These are phyloP conservation scores for Metarhizium humberi DNA, from an alignment of 2,329 filamentous ascomycete genomes.

Conservation along the genomic window DNA sequence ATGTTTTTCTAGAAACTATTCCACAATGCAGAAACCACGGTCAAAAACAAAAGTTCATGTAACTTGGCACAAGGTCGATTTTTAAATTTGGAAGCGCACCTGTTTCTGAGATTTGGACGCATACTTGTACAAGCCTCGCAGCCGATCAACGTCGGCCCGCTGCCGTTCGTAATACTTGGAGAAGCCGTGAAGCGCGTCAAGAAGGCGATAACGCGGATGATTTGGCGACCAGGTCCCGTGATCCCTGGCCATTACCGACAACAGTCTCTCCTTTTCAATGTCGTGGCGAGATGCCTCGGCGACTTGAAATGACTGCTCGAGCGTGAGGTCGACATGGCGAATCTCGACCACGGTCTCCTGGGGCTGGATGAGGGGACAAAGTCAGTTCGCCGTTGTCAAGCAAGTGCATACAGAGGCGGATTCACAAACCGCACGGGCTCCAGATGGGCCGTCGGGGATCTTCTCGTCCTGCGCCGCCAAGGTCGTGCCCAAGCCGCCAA, in stretches of 20 bases:
- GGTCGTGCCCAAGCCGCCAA: neutral
- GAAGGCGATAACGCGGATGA: conserved; percentile 28
- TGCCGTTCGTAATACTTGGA: conserved; percentile 23
- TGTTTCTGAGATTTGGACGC: conserved; percentile 23
- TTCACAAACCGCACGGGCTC: neutral
- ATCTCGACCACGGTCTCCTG: conserved; percentile 12
- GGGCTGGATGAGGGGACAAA: neutral
- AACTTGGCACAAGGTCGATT: no score
- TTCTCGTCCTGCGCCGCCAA: neutral
- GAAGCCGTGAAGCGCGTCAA: conserved; percentile 31
- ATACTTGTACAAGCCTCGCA: conserved; percentile 26
- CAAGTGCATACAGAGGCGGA: neutral
- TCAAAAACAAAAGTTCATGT: neutral
- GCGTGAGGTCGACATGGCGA: conserved; percentile 16
- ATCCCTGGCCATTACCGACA: conserved; percentile 18
- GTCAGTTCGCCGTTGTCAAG: neutral
- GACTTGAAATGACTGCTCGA: conserved; percentile 13
- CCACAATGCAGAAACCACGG: neutral
- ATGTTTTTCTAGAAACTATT: conserved; percentile 42
- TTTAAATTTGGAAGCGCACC: neutral
- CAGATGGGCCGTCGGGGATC: neutral
- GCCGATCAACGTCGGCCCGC: conserved; percentile 25
- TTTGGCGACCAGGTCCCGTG: conserved; percentile 23
- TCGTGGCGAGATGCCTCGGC: conserved; percentile 16
- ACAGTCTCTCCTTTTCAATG: conserved; percentile 20